A percentile compares a stretch with the other conserved stretches of the same genome.
These are phyloP conservation scores for Glomus cerebriforme DNA, from an alignment of 192 early-diverging fungal species.

Conservation along the genomic window DNA sequence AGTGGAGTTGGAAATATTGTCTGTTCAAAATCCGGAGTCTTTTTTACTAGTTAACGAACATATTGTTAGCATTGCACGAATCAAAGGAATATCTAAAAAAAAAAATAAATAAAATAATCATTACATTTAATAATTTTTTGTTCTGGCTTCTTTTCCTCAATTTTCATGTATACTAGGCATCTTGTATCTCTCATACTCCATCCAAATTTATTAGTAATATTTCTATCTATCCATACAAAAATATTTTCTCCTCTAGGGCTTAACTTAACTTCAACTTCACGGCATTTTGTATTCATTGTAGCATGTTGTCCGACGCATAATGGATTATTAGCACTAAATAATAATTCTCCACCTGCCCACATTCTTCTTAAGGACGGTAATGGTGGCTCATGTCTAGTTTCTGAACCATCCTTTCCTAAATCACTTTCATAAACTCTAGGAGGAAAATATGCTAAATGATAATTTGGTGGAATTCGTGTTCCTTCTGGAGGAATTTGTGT, in stretches of 20 bases:
- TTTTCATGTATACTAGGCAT: constrained; percentile 66
- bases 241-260: constrained; percentile 58
- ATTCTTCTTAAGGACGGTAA: constrained; percentile 74
- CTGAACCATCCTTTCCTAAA: constrained; percentile 83
- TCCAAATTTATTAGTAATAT: constrained; percentile 62
- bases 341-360: constrained; percentile 84
- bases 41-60: constrained; percentile 39
- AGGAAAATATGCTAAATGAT: constrained; percentile 81
- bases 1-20: constrained; percentile 64
- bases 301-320: constrained; percentile 67
- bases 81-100: not conserved
- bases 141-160: constrained; percentile 27
- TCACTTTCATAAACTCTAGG: constrained; percentile 64
- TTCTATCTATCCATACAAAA: constrained; percentile 69
- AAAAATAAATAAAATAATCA: not conserved
- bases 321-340: constrained; percentile 58
- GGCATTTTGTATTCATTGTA: constrained; percentile 58
- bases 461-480: constrained; percentile 65
- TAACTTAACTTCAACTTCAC: constrained; percentile 56
- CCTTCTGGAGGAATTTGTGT: constrained; percentile 25
- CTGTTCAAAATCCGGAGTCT: constrained; percentile 61
- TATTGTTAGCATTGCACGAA: not conserved
- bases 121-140: constrained; percentile 44
- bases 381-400: constrained; percentile 75
- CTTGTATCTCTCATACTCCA: constrained; percentile 65